A percentile compares a stretch with the other conserved stretches of the same genome.
phyloP scores from a whole-genome alignment of 1,284 basidiomycete species.

The Vanrija pseudolonga region DNA sequence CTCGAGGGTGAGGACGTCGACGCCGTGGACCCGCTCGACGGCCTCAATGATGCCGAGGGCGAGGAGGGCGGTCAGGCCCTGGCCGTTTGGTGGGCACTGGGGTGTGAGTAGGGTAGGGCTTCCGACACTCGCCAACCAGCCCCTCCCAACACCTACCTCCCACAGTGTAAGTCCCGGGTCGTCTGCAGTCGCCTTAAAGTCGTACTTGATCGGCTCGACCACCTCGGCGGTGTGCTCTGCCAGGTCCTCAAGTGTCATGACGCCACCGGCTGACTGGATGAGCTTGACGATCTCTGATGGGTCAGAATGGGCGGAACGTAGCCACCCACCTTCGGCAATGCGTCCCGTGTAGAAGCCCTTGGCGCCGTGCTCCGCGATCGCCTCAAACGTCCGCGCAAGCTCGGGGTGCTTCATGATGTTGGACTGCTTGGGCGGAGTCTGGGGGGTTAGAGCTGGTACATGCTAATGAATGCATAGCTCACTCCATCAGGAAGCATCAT shows the following conservation, averaged over 20 bases:
- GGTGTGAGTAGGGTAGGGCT: too few relatives aligned
- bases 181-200: slow-evolving; percentile 49
- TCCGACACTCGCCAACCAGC: neutral
- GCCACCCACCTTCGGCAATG: slow-evolving; percentile 61
- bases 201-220: slow-evolving; percentile 85
- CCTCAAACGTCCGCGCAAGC: slow-evolving; percentile 77
- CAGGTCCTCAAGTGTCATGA: slow-evolving; percentile 86
- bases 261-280: slow-evolving; percentile 71
- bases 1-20: slow-evolving; percentile 10
- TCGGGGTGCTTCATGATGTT: slow-evolving; percentile 68
- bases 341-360: slow-evolving; percentile 89
- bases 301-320: neutral
- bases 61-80: slow-evolving; percentile 89
- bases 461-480: slow-evolving; percentile 1
- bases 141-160: slow-evolving; percentile 11
- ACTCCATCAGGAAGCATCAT: slow-evolving; percentile 28
- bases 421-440: slow-evolving; percentile 56
- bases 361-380: slow-evolving; percentile 73
- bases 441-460: neutral
- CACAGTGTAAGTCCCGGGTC: slow-evolving; percentile 55
- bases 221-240: slow-evolving; percentile 71
- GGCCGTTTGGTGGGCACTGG: slow-evolving; percentile 83
- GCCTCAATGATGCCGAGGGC: slow-evolving; percentile 86
- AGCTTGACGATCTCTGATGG: slow-evolving; percentile 69
- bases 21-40: slow-evolving; percentile 16